Conservation (phyloP, 2,329 filamentous ascomycete species). For the Orbilia oligospora region DNA sequence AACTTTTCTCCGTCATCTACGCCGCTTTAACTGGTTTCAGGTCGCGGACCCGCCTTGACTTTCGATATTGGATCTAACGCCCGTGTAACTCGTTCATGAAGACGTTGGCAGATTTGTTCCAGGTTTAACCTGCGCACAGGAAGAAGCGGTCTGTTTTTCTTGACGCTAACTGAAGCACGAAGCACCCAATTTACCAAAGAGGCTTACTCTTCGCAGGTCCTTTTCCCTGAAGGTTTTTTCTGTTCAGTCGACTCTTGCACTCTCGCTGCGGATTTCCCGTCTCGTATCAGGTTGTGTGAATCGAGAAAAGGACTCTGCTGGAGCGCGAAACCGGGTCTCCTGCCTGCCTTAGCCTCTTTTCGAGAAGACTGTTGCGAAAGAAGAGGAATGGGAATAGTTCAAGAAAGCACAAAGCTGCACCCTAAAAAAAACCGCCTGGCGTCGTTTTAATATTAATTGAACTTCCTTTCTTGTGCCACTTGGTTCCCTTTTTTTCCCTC, state of each 20-base stretch:
- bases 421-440: slow-evolving; percentile 30
- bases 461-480: slow-evolving; percentile 61
- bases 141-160: slow-evolving; percentile 37
- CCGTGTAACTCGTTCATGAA: slow-evolving; percentile 52
- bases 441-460: slow-evolving; percentile 56
- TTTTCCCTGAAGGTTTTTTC: slow-evolving; percentile 6
- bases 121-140: slow-evolving; percentile 45
- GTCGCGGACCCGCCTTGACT: slow-evolving; percentile 58
- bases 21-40: slow-evolving; percentile 60
- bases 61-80: slow-evolving; percentile 59
- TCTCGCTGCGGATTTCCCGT: slow-evolving; percentile 53
- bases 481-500: slow-evolving; percentile 47
- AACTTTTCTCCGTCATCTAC: slow-evolving; percentile 58
- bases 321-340: slow-evolving; percentile 60
- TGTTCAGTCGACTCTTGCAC: slow-evolving; percentile 13
- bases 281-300: slow-evolving; percentile 57
- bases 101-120: slow-evolving; percentile 44
- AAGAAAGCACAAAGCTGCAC: slow-evolving; percentile 26
- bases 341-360: slow-evolving; percentile 56
- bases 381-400: slow-evolving; percentile 33
- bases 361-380: slow-evolving; percentile 39
- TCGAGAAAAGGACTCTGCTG: slow-evolving; percentile 37
- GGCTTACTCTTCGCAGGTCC: slow-evolving; percentile 30
- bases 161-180: slow-evolving; percentile 43
- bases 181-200: slow-evolving; percentile 35